Percentiles rank a stretch among this genome's conserved stretches.
Evolutionary conservation across 2,329 filamentous ascomycete genomes (phyloP).

Genomic region (Colletotrichum neosansevieriae): DNA sequence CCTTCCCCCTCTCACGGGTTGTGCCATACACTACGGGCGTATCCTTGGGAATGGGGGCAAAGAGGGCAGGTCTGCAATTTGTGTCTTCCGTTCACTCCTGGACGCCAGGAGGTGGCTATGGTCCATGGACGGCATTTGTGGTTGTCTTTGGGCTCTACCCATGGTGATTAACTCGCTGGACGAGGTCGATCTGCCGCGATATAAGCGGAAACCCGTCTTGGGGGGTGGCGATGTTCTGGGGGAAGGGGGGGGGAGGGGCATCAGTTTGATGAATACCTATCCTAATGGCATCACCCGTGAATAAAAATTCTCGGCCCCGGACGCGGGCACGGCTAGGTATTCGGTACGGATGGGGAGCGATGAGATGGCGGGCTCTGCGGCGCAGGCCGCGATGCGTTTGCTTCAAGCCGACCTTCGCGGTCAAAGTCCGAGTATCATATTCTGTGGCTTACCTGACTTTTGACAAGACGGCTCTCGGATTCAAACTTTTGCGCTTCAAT

Average conservation of each 20-base stretch:
- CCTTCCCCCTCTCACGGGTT: background rate
- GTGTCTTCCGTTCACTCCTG: background rate
- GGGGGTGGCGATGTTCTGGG: background rate
- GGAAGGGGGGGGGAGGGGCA: background rate
- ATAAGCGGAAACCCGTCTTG: background rate
- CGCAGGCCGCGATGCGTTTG: background rate
- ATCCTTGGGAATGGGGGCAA: background rate
- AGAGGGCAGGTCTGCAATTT: background rate
- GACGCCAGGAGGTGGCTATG: constrained; percentile 34
- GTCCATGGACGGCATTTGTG: background rate
- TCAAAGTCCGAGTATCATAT: background rate
- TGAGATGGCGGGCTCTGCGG: background rate
- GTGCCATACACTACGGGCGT: background rate
- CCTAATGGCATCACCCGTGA: background rate
- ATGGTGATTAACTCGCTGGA: constrained; percentile 17
- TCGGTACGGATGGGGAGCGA: background rate
- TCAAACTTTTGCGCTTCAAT: background rate
- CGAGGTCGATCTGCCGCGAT: constrained; percentile 32
- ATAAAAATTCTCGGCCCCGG: background rate
- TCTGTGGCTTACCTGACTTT: background rate
- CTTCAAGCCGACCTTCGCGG: background rate
- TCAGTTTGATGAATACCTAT: background rate
- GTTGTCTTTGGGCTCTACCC: background rate
- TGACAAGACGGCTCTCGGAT: too few relatives aligned
- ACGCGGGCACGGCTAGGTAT: background rate